Conservation (phyloP, 1,284 basidiomycete species). For the Ganoderma multipileum region DNA sequence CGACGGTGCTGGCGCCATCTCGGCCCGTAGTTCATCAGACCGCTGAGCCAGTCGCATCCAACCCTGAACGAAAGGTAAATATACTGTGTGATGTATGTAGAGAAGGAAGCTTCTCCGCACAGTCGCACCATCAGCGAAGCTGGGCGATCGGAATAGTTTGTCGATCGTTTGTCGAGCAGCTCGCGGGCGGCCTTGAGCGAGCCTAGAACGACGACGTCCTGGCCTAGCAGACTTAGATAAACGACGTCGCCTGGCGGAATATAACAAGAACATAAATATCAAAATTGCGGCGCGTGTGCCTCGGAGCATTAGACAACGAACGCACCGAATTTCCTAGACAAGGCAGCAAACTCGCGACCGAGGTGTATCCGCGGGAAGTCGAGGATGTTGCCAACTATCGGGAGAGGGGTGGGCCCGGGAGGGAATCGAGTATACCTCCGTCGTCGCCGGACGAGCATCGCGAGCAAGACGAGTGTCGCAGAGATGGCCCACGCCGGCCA, state of each 20-base stretch:
- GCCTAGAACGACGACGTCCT: constrained; percentile 65
- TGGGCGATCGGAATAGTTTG: constrained; percentile 73
- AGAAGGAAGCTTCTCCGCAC: neutral
- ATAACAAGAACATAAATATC: neutral
- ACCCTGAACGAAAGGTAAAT: neutral
- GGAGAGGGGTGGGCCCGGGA: constrained; percentile 8
- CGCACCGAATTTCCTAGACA: neutral
- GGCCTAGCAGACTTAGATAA: constrained; percentile 64
- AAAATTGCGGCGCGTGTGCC: too few species aligned
- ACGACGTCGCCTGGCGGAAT: constrained; percentile 60
- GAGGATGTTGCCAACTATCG: constrained; percentile 9
- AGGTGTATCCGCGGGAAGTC: constrained; percentile 10
- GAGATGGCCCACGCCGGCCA: neutral
- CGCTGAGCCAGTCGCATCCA: constrained; percentile 27
- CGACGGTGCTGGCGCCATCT: constrained; percentile 28
- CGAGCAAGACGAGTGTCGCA: neutral
- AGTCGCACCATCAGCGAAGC: constrained; percentile 25
- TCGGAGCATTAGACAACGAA: too few species aligned
- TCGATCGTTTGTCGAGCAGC: constrained; percentile 70
- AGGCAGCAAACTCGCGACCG: constrained; percentile 2
- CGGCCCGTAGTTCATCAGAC: constrained; percentile 22
- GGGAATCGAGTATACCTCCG: neutral
- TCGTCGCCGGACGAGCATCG: neutral
- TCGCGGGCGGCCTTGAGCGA: constrained; percentile 58
- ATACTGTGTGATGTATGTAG: neutral